These are phyloP conservation scores for Gastrodia elata DNA, from an alignment of 106 monocot genomes.

Conservation along the genomic window DNA sequence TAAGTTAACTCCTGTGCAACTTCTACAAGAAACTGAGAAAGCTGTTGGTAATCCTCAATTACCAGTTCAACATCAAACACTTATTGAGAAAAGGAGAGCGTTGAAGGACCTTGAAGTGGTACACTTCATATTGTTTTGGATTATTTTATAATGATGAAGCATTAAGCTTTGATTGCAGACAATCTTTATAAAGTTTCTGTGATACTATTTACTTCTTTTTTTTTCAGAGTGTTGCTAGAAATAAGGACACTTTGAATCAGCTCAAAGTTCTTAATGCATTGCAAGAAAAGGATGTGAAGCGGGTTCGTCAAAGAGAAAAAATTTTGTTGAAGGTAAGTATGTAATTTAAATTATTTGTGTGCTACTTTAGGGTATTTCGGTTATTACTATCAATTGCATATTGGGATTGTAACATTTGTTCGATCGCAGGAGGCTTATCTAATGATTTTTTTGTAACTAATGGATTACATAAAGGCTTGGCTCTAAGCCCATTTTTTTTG, in stretches of 20 bases:
- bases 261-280: constrained; percentile 87
- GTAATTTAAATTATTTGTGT: background rate
- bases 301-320: constrained; percentile 75
- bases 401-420: too few species aligned
- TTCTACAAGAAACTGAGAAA: constrained; percentile 95
- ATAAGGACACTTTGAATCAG: constrained; percentile 76
- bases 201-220: background rate
- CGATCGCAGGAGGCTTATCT: too few species aligned
- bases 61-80: constrained; percentile 61
- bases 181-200: background rate
- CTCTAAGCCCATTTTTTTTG: too few species aligned
- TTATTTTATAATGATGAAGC: background rate
- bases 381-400: background rate
- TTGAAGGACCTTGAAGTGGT: constrained; percentile 84
- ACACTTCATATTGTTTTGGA: constrained; percentile 7
- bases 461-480: too few species aligned
- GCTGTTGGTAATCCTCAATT: constrained; percentile 90
- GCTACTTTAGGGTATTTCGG: too few species aligned
- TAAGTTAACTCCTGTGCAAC: constrained; percentile 87
- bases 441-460: too few species aligned
- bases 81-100: constrained; percentile 73
- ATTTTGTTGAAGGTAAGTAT: constrained; percentile 63
- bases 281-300: constrained; percentile 89
- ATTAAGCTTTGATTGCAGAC: background rate
- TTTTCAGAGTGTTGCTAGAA: constrained; percentile 68